A percentile compares a stretch with the other conserved stretches of the same genome.
Conservation (phyloP, 2,329 filamentous ascomycete species). For the Arachnomyces sp. region DNA sequence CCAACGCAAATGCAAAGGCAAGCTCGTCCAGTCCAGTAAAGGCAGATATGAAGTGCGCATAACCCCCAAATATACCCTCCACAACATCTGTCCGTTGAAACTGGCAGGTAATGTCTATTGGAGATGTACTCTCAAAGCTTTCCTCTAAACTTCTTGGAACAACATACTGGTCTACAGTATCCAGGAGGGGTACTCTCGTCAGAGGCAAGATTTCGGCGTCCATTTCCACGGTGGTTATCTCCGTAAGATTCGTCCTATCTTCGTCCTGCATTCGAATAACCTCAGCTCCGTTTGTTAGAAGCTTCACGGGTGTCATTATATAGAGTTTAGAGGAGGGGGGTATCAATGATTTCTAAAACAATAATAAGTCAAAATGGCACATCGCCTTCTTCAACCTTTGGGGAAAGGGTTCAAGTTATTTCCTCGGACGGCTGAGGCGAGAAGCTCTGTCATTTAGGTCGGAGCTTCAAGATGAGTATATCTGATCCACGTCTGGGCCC, state of each 20-base stretch:
- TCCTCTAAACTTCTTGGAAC: constrained; percentile 6
- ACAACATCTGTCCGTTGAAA: constrained; percentile 8
- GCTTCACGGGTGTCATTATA: neutral
- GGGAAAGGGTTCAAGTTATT: no score
- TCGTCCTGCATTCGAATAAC: neutral
- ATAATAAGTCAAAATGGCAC: no score
- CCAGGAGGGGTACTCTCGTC: constrained; percentile 21
- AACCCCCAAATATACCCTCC: constrained; percentile 15
- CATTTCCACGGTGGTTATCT: neutral
- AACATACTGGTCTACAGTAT: constrained; percentile 20
- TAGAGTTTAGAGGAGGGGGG: no score
- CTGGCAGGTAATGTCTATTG: constrained; percentile 9
- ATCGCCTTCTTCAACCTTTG: no score
- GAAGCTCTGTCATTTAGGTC: no score
- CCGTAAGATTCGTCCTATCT: neutral
- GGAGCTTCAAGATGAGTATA: no score
- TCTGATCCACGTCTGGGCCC: no score
- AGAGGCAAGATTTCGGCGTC: constrained; percentile 9
- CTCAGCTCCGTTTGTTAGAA: neutral
- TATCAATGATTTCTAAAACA: no score
- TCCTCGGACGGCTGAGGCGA: no score
- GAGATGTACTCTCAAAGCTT: constrained; percentile 7
- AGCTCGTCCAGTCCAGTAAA: constrained; percentile 22
- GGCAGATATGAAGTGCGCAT: constrained; percentile 18
- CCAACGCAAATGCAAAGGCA: constrained; percentile 14